Percentiles rank a stretch among this genome's conserved stretches.
Evolutionary conservation across 768 basidiomycete genomes (phyloP).

Genomic region (Termitomyces sp.): DNA sequence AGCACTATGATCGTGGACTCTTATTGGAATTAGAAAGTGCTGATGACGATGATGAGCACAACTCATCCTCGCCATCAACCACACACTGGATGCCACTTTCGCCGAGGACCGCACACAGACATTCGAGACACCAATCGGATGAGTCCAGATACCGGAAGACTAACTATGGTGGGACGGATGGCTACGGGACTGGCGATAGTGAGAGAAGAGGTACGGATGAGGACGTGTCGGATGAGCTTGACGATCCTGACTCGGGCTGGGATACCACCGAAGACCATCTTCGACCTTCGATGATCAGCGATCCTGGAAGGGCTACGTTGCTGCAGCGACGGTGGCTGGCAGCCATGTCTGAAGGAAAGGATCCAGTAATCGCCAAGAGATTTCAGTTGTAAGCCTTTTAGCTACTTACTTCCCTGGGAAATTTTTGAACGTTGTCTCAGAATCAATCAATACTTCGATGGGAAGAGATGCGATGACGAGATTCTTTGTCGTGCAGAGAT

Average conservation of each 20-base stretch:
- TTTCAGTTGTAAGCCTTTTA: constrained; percentile 66
- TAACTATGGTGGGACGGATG: constrained; percentile 32
- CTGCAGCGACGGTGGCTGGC: constrained; percentile 78
- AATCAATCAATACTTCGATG: constrained; percentile 92
- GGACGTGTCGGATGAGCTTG: constrained; percentile 39
- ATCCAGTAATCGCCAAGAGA: constrained; percentile 57
- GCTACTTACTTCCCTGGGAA: not conserved
- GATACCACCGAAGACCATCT: constrained; percentile 44
- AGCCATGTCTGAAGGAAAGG: constrained; percentile 87
- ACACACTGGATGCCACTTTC: constrained; percentile 50
- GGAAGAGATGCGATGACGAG: constrained; percentile 87
- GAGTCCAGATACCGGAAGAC: constrained; percentile 41
- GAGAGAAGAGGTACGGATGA: constrained; percentile 37
- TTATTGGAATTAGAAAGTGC: constrained; percentile 17
- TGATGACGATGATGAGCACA: constrained; percentile 16
- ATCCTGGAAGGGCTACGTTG: constrained; percentile 78
- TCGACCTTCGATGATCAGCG: constrained; percentile 65
- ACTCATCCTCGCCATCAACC: constrained; percentile 17
- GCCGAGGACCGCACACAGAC: constrained; percentile 45
- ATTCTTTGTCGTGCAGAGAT: constrained; percentile 89
- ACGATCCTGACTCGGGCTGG: constrained; percentile 37
- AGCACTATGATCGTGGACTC: constrained; percentile 12
- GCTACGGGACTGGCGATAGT: constrained; percentile 23
- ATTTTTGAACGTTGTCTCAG: constrained; percentile 30
- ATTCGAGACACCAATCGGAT: constrained; percentile 40